Conservation (phyloP, 805 yeast species). For the Lipomyces oligophaga region DNA sequence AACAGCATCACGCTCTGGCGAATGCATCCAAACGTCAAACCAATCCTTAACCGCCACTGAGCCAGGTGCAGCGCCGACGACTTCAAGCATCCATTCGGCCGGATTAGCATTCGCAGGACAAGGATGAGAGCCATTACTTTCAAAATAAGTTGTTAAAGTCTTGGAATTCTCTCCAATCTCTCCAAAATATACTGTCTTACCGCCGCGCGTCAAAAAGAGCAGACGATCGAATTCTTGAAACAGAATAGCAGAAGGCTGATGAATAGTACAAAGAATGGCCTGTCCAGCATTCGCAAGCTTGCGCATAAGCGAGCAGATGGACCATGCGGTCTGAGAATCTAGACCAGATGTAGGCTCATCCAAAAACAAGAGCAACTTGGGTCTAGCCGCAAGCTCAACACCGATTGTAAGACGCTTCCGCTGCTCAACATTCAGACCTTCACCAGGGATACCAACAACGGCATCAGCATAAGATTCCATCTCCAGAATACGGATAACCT, state of each 20-base stretch:
- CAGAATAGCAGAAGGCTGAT: conserved; percentile 70
- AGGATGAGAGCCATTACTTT: conserved; percentile 59
- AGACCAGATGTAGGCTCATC: conserved; percentile 76
- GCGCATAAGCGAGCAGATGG: conserved; percentile 62
- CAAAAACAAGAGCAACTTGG: conserved; percentile 53
- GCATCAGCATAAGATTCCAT: conserved; percentile 74
- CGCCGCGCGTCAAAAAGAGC: conserved; percentile 67
- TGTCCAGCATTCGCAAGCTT: conserved; percentile 68
- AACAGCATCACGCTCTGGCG: conserved; percentile 57
- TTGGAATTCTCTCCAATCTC: conserved; percentile 65
- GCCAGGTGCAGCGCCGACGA: conserved; percentile 43
- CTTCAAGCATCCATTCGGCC: conserved; percentile 87
- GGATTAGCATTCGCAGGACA: conserved; percentile 74
- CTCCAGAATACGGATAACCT: conserved; percentile 60
- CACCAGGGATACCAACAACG: conserved; percentile 73
- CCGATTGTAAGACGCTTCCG: conserved; percentile 66
- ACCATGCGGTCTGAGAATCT: conserved; percentile 63
- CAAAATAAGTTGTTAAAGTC: conserved; percentile 61
- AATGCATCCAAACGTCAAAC: conserved; percentile 67
- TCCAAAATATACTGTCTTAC: conserved; percentile 77
- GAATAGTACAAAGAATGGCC: conserved; percentile 71
- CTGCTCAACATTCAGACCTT: conserved; percentile 67
- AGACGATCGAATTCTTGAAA: conserved; percentile 66
- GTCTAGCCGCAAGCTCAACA: conserved; percentile 69
- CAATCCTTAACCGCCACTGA: conserved; percentile 35